A percentile compares a stretch with the other conserved stretches of the same genome.
Evolutionary conservation across 1,139 yeast species (phyloP).

Genomic region (Spencermartinsiella ligniputridi): DNA sequence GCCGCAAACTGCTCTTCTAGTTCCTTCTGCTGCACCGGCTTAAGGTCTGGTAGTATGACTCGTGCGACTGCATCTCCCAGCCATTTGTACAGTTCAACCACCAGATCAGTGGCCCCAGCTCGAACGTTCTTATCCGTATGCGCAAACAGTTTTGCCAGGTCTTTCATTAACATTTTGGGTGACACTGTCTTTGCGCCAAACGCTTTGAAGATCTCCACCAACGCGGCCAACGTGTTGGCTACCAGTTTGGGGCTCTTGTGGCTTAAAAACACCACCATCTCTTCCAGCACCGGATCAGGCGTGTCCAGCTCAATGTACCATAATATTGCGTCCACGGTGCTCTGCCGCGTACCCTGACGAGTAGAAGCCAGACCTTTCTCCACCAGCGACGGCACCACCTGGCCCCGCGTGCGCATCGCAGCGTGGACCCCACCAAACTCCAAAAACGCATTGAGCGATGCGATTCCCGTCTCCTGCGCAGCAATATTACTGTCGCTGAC

Average conservation of each 20-base stretch:
- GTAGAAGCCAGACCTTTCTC: slow-evolving; percentile 79
- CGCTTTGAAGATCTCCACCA: slow-evolving; percentile 50
- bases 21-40: slow-evolving; percentile 91
- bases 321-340: slow-evolving; percentile 58
- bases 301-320: slow-evolving; percentile 61
- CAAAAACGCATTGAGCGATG: slow-evolving; percentile 52
- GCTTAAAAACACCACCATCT: slow-evolving; percentile 55
- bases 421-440: slow-evolving; percentile 52
- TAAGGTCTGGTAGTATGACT: slow-evolving; percentile 62
- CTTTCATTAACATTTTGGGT: slow-evolving; percentile 56
- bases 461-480: slow-evolving; percentile 82
- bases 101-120: slow-evolving; percentile 65
- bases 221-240: slow-evolving; percentile 58
- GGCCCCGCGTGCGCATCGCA: slow-evolving; percentile 35
- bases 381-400: slow-evolving; percentile 56
- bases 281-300: slow-evolving; percentile 65
- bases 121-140: slow-evolving; percentile 90
- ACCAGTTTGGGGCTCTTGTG: slow-evolving; percentile 77
- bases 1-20: slow-evolving; percentile 62
- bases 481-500: slow-evolving; percentile 81
- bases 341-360: slow-evolving; percentile 69
- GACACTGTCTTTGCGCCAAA: slow-evolving; percentile 71
- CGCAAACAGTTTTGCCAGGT: slow-evolving; percentile 64
- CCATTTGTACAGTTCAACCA: slow-evolving; percentile 73
- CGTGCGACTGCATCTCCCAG: slow-evolving; percentile 62